Evolutionary conservation across 768 basidiomycete genomes (phyloP), one percentile per base, ranked within the genome.

Genomic region (Lactarius sp.): DNA sequence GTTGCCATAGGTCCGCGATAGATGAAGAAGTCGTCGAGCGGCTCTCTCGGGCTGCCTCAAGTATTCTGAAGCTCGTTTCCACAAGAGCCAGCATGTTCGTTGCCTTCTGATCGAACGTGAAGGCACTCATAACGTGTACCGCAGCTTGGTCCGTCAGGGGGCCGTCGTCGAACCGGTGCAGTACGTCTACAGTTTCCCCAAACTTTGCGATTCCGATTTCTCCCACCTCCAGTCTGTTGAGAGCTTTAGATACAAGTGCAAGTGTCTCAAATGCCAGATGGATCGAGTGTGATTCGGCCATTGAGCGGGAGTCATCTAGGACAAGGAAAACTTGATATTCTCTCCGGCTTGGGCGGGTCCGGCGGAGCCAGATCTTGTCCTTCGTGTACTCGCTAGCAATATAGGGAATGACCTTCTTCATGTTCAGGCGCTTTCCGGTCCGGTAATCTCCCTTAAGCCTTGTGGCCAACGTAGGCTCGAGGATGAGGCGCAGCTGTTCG

Each of bases 311-410:
- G 77, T 98, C 97, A 71, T 98, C 97, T 54, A 99, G 83, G 10
- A 94, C 90, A 61, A 99, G 82, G 46, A 98, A 83, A 2, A 99
- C 85, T 71, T 99, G 96, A 74, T 98, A 98, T 72, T 97, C 95
- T 53, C 97, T 83, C 70, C 91, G 86, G 72, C 92, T 94, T 6
- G 97, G 96, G 55, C 90, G 86, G 4, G 95, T 97, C 22, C 97
- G 84, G 31, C 96, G 88, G 41, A 98, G 79, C 97, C 97, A 99
- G 67, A 98, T 98, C 76, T 95, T 95, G 81, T 99, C 96, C 74
- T 98, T 98, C 56, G 95, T 98, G 79, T 92, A 99, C 76, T 99
- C 97, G 76, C 90, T 92, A 41, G 97, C 96, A 65, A 99, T 95
- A 79, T 96, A 98, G 3, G 91, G 86, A 65, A 99, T 95, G 73